Conservation (phyloP, 129 eudicot species). For the Silybum marianum region DNA sequence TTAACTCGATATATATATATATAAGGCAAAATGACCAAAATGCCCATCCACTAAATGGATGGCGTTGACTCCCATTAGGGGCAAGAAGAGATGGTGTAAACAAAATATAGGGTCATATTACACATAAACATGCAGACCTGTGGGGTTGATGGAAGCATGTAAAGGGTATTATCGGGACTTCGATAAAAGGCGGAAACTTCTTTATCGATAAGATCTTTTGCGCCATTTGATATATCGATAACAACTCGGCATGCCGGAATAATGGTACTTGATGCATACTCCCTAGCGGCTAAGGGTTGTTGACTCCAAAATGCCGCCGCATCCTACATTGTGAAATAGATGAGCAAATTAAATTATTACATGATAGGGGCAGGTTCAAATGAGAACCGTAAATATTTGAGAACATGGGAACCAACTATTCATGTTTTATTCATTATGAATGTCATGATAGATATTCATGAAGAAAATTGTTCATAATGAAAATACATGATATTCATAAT, state of each 20-base stretch:
- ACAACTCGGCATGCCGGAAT: constrained; percentile 86
- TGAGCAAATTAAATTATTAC: not conserved
- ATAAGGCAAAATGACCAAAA: not conserved
- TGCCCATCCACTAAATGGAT: not conserved
- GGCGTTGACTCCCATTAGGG: not conserved
- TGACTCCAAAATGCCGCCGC: constrained; percentile 96
- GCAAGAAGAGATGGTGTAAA: not conserved
- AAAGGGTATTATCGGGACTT: constrained; percentile 95
- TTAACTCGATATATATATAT: not conserved
- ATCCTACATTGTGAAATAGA: constrained; percentile 52
- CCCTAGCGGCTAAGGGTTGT: constrained; percentile 91
- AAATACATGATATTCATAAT: too few species aligned
- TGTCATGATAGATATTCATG: too few species aligned
- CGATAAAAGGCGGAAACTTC: constrained; percentile 90
- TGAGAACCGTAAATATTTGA: not conserved
- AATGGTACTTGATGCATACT: constrained; percentile 91
- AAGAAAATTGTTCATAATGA: too few species aligned
- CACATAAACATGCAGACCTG: constrained; percentile 66
- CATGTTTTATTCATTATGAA: too few species aligned
- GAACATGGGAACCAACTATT: too few species aligned
- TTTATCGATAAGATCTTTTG: constrained; percentile 83
- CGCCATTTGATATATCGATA: constrained; percentile 64
- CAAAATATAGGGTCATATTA: not conserved
- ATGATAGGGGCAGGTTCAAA: not conserved
- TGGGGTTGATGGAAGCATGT: constrained; percentile 99